phyloP scores from a whole-genome alignment of 2,329 filamentous ascomycete species.

The Tympanopsis confertula region DNA sequence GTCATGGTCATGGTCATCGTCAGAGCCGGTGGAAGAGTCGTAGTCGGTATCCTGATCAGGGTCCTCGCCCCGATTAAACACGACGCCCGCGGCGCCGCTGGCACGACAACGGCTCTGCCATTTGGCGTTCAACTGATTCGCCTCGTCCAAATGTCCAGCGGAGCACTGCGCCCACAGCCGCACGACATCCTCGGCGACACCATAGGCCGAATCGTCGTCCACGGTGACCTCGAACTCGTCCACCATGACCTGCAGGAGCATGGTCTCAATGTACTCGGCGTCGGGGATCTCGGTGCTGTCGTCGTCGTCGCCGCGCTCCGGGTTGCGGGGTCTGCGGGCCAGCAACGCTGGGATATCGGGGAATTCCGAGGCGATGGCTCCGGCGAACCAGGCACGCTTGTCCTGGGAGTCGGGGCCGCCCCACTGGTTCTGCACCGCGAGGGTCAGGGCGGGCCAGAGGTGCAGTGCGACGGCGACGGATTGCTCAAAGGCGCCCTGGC shows the following conservation, averaged over 20 bases:
- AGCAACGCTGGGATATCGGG: conserved; percentile 13
- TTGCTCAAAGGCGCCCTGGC: conserved; percentile 66
- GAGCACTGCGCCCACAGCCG: conserved; percentile 51
- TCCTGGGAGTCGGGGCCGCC: conserved; percentile 72
- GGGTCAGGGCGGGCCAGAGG: conserved; percentile 76
- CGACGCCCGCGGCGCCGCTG: conserved; percentile 33
- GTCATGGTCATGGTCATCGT: conserved; percentile 43
- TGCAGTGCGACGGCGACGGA: conserved; percentile 75
- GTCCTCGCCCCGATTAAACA: conserved; percentile 43
- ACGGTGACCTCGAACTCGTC: conserved; percentile 92
- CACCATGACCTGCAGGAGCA: conserved; percentile 79
- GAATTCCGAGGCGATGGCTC: conserved; percentile 48
- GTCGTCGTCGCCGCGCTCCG: conserved; percentile 6
- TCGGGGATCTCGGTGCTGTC: conserved; percentile 54
- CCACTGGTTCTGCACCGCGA: conserved; percentile 80
- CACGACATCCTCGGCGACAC: conserved; percentile 64
- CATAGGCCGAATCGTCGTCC: conserved; percentile 74
- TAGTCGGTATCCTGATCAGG: conserved; percentile 48
- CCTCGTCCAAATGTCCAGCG: conserved; percentile 52
- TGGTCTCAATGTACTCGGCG: conserved; percentile 67
- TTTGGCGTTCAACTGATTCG: conserved; percentile 49
- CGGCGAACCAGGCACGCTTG: conserved; percentile 95
- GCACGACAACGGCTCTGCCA: conserved; percentile 48
- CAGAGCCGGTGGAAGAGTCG: conserved; percentile 40
- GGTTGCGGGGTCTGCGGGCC: conserved; percentile 1